phyloP scores from a whole-genome alignment of 371 early-diverging fungal genomes.

The Umbelopsis sp. region DNA sequence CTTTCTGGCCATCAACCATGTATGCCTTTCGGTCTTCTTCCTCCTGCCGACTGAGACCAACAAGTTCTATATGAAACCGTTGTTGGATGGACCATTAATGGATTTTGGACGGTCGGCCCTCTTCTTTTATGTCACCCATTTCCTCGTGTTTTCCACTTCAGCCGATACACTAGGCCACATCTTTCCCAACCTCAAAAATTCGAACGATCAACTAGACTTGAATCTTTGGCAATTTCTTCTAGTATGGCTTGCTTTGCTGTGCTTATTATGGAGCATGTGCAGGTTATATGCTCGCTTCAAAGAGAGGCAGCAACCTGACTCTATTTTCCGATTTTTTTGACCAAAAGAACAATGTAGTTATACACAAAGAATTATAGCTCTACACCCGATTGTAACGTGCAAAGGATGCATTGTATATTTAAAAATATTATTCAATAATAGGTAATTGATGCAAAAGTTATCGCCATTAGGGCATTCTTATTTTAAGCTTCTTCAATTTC shows the following conservation, averaged over 20 bases:
- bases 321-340: background rate
- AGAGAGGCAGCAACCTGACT: background rate
- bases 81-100: background rate
- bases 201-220: background rate
- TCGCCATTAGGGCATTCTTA: too few relatives aligned
- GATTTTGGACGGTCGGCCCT: background rate
- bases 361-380: too few relatives aligned
- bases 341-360: too few relatives aligned
- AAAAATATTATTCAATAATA: too few relatives aligned
- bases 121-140: background rate
- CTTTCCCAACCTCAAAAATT: background rate
- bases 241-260: background rate
- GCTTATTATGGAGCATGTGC: background rate
- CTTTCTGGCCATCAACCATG: slow-evolving; percentile 31
- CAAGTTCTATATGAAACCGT: background rate
- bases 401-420: too few relatives aligned
- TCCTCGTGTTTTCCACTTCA: background rate
- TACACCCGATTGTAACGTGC: too few relatives aligned
- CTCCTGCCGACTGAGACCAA: background rate
- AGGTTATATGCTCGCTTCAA: background rate
- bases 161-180: background rate
- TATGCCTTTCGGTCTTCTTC: slow-evolving; percentile 24
- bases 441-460: too few relatives aligned
- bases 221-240: background rate
- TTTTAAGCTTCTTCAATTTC: too few relatives aligned